phyloP scores from a whole-genome alignment of 2,329 filamentous ascomycete species.

The Penicillium sp. region DNA sequence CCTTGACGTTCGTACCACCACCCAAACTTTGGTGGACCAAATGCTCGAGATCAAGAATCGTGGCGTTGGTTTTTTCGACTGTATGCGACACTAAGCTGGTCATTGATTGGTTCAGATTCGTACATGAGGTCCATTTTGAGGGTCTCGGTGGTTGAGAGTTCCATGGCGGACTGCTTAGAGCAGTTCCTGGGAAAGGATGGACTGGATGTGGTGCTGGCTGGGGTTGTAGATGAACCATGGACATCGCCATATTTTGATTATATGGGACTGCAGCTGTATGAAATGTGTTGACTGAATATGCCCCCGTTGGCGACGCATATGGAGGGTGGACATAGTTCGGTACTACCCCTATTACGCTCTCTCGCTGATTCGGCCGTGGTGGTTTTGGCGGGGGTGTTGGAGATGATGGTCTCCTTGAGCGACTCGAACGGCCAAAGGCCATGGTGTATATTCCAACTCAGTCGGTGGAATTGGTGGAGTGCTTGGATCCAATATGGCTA shows the following conservation, averaged over 20 bases:
- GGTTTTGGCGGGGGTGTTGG: constrained; percentile 6
- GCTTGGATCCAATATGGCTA: not conserved
- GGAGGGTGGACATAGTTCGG: not conserved
- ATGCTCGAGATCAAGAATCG: constrained; percentile 27
- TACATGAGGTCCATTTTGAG: constrained; percentile 15
- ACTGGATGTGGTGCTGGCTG: not conserved
- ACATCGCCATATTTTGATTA: constrained; percentile 1
- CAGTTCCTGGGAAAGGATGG: not conserved
- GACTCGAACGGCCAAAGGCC: constrained; percentile 1
- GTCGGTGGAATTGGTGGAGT: not conserved
- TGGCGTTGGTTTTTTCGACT: constrained; percentile 20
- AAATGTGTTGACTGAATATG: constrained; percentile 8
- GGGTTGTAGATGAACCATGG: constrained; percentile 7
- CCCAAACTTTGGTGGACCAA: constrained; percentile 42
- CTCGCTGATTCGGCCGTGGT: constrained; percentile 4
- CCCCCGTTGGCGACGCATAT: not conserved
- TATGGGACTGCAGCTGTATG: constrained; percentile 1
- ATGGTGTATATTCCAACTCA: not conserved
- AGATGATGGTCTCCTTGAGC: not conserved
- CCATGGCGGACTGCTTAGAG: not conserved
- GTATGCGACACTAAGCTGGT: constrained; percentile 20
- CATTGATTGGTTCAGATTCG: constrained; percentile 15
- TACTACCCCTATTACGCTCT: not conserved
- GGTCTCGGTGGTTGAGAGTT: not conserved
- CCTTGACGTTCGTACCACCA: constrained; percentile 42